Evolutionary conservation across 1,284 basidiomycete genomes (phyloP), one percentile per base, ranked within the genome.

Genomic region (Fomitopsis betulina): DNA sequence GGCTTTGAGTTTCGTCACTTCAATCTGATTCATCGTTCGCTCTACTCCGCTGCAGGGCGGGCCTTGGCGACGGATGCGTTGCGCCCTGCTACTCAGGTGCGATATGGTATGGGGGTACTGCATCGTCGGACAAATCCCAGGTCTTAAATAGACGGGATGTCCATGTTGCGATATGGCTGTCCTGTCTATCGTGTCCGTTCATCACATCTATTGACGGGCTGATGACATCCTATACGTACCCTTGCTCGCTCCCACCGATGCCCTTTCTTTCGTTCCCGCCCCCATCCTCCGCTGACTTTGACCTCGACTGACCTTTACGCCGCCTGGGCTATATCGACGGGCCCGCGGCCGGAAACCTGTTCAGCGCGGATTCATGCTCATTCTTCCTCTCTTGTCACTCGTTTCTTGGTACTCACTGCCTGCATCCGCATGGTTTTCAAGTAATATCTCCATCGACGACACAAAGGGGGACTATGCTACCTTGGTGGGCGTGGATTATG

Each of bases 361-460:
- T 25, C 33, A 33, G 49, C 19, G 49, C 32, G 49, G 17, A 12
- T n/a, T 7, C 19, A 51, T 51, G 49, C 7, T 51, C 3, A 15
- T 37, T 17, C 8, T 33, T 3, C 49, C 23, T 17, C 47, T 54
- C 33, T 17, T 55, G 45, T n/a, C 45, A 8, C 19, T 39, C 15
- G 21, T 54, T 33, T 42, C 55, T 8, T 32, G 13, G 27, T 51
- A 7, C 45, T 25, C 25, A 8, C 23, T 30, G 15, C 27, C 1
- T n/a, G 45, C 17, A 47, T 38, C 19, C 23, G 38, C 45, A 15
- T 57, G 39, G 58, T 60, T 30, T 17, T 50, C 13, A 70, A 68
- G 73, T 23, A 77, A 76, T 60, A 67, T 75, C 2, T 73, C 76
- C 0, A 75, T 81, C 40, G 79, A 81, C 63, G 78, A 81, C 60